phyloP scores from a whole-genome alignment of 306 rosid genomes.

The Fragaria iinumae region DNA sequence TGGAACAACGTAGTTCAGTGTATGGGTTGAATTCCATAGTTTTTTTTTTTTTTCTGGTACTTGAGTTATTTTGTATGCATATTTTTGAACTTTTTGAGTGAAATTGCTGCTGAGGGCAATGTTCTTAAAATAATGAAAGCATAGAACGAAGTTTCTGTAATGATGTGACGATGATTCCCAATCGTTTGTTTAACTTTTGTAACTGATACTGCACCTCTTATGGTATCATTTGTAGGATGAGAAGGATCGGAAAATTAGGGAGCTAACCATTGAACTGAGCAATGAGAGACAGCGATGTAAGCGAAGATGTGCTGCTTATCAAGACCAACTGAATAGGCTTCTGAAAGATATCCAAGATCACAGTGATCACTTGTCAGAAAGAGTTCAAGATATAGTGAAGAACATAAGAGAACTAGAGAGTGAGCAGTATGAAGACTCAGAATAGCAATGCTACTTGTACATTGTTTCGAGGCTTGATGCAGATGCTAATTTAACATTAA shows the following conservation, averaged over 20 bases:
- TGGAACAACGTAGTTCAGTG: background rate
- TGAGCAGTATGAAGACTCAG: constrained; percentile 1
- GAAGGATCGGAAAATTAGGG: constrained; percentile 27
- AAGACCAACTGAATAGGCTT: background rate
- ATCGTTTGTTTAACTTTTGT: background rate
- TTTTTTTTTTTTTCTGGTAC: background rate
- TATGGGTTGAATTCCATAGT: background rate
- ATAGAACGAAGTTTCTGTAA: background rate
- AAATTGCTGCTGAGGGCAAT: background rate
- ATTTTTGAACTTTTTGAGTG: background rate
- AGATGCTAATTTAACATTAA: background rate
- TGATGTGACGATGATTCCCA: background rate
- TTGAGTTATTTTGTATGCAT: background rate
- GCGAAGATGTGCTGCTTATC: constrained; percentile 12
- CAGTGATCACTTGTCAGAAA: constrained; percentile 27
- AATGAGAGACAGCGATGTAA: constrained; percentile 26
- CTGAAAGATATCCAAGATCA: constrained; percentile 3
- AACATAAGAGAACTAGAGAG: constrained; percentile 22
- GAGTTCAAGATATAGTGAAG: constrained; percentile 24
- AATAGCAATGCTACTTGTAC: background rate
- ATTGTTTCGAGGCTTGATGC: background rate
- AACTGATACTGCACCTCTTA: background rate
- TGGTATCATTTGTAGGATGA: constrained; percentile 18
- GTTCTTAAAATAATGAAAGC: background rate
- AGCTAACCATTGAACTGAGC: constrained; percentile 18